These are phyloP conservation scores for Dactylellina haptotyla DNA, from an alignment of 2,329 filamentous ascomycete genomes.

Conservation along the genomic window DNA sequence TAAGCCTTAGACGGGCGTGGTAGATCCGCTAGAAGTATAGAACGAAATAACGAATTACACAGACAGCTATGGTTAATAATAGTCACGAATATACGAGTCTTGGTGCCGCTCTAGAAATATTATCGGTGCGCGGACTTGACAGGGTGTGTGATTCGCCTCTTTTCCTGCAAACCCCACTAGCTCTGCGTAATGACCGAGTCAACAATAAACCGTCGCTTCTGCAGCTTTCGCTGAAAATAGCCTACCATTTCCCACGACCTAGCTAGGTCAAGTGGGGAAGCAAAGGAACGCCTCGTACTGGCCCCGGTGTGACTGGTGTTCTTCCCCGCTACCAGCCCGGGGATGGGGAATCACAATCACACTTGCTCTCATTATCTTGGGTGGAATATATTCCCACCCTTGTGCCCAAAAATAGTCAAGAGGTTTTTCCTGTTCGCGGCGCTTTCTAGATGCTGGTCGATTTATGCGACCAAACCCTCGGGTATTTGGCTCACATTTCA, in stretches of 20 bases:
- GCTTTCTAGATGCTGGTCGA: background rate
- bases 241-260: slow-evolving; percentile 1
- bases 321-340: too few relatives aligned
- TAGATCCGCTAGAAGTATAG: too few relatives aligned
- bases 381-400: slow-evolving; percentile 30
- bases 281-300: too few relatives aligned
- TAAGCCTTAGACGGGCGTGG: too few relatives aligned
- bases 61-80: background rate
- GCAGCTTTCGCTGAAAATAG: slow-evolving; percentile 35
- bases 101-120: background rate
- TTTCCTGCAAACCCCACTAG: too few relatives aligned
- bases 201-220: slow-evolving; percentile 15
- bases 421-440: background rate
- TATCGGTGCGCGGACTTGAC: too few relatives aligned
- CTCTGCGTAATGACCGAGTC: background rate
- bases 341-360: too few relatives aligned
- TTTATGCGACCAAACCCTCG: slow-evolving; percentile 42
- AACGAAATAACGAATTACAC: too few relatives aligned
- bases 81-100: background rate
- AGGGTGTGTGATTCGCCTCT: too few relatives aligned
- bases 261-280: too few relatives aligned
- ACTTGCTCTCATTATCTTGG: slow-evolving; percentile 24
- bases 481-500: slow-evolving; percentile 24
- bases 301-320: too few relatives aligned
- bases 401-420: slow-evolving; percentile 52